Conservation (phyloP, 352 stramenopile species). For the Globisporangium cylindrosporum region DNA sequence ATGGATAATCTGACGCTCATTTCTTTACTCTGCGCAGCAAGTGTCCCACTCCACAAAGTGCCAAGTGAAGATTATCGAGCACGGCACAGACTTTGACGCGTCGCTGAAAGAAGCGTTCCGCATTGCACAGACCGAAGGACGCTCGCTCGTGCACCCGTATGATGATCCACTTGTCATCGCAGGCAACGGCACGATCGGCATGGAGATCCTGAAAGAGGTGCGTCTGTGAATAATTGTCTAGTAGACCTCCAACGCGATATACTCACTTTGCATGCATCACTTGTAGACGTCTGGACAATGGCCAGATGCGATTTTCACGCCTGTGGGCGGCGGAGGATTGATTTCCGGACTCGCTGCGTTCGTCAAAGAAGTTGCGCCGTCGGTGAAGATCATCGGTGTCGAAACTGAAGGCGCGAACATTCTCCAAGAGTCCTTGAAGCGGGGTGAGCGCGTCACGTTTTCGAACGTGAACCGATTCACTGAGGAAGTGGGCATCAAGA, state of each 20-base stretch:
- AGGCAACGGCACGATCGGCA: slow-evolving; percentile 96
- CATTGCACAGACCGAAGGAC: slow-evolving; percentile 87
- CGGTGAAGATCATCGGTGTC: slow-evolving; percentile 95
- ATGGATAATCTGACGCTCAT: slow-evolving; percentile 20
- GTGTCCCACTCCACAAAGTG: slow-evolving; percentile 45
- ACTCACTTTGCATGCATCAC: background rate
- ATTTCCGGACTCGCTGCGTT: slow-evolving; percentile 94
- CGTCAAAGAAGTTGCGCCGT: slow-evolving; percentile 77
- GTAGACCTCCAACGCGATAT: background rate
- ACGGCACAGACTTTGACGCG: slow-evolving; percentile 97
- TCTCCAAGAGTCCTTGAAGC: slow-evolving; percentile 89
- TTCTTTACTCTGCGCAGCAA: slow-evolving; percentile 8
- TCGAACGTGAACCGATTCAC: slow-evolving; percentile 95
- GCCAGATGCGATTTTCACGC: slow-evolving; percentile 96
- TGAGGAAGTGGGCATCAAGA: slow-evolving; percentile 95
- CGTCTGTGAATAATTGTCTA: slow-evolving; percentile 1
- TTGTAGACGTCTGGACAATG: slow-evolving; percentile 74
- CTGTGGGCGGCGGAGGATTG: slow-evolving; percentile 96
- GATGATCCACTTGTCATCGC: slow-evolving; percentile 97
- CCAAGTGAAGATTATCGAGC: slow-evolving; percentile 91
- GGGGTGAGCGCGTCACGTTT: slow-evolving; percentile 86
- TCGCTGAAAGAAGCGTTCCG: slow-evolving; percentile 91
- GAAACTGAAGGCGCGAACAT: slow-evolving; percentile 94
- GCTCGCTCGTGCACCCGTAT: slow-evolving; percentile 97
- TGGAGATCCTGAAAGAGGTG: slow-evolving; percentile 90